Percentiles rank a stretch among this genome's conserved stretches.
phyloP scores from a whole-genome alignment of 2,329 filamentous ascomycete species.

The Neoscytalidium dimidiatum region DNA sequence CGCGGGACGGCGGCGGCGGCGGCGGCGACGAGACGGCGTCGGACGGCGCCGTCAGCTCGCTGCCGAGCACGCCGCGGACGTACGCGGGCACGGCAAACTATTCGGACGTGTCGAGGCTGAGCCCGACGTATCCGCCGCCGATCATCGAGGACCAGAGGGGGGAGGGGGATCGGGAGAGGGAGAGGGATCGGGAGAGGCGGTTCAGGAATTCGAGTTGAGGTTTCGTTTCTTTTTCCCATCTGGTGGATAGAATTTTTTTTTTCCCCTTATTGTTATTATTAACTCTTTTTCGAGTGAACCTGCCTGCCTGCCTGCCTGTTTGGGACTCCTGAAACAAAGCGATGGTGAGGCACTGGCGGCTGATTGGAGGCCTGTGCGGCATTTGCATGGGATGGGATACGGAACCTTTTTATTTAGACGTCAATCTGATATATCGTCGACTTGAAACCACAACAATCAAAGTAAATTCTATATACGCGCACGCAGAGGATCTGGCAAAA shows the following conservation, averaged over 20 bases:
- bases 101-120: neutral
- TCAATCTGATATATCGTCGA: too few relatives aligned
- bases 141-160: neutral
- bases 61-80: slow-evolving; percentile 1
- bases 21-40: neutral
- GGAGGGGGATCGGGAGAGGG: neutral
- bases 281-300: neutral
- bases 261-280: too few relatives aligned
- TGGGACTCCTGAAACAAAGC: too few relatives aligned
- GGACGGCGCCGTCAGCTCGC: neutral
- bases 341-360: neutral
- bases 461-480: too few relatives aligned
- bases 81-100: neutral
- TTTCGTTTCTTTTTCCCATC: neutral
- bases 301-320: too few relatives aligned
- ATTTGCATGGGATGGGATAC: too few relatives aligned
- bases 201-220: neutral
- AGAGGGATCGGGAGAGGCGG: neutral
- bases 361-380: neutral
- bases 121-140: slow-evolving; percentile 3
- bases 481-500: too few relatives aligned
- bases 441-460: too few relatives aligned
- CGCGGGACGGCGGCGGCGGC: neutral
- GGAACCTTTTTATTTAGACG: too few relatives aligned
- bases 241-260: neutral